A percentile compares a stretch with the other conserved stretches of the same genome.
Conservation (phyloP, 2,329 filamentous ascomycete genomes). For the Cordyceps fumosorosea region DNA sequence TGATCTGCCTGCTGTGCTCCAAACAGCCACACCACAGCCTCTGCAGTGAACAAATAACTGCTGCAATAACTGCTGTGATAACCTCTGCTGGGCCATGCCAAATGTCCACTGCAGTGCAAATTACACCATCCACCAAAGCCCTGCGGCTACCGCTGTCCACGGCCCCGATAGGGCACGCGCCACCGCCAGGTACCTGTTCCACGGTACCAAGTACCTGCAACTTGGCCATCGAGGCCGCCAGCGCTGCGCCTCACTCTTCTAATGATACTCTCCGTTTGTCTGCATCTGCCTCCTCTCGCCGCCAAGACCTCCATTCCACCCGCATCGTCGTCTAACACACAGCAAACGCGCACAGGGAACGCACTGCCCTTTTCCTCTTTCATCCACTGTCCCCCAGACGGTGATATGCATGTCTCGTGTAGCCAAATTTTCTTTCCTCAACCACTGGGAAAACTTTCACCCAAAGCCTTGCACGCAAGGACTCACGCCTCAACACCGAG, state of each 20-base stretch:
- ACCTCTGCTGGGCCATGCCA: neutral
- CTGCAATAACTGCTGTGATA: neutral
- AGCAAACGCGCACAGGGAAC: neutral
- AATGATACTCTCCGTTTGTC: neutral
- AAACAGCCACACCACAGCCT: slow-evolving; percentile 3
- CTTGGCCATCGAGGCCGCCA: neutral
- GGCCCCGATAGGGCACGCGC: neutral
- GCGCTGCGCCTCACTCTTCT: neutral
- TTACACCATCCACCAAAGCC: neutral
- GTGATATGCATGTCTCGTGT: slow-evolving; percentile 8
- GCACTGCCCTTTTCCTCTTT: slow-evolving; percentile 3
- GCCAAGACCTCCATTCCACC: neutral
- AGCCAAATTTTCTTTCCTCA: neutral
- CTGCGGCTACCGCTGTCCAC: neutral
- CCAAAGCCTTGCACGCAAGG: neutral
- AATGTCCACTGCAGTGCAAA: neutral
- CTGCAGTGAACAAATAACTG: neutral
- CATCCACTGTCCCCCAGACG: neutral
- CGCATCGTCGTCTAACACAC: neutral
- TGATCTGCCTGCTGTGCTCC: neutral
- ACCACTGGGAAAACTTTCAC: neutral
- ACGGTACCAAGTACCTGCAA: too few relatives aligned
- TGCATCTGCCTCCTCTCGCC: neutral
- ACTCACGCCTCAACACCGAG: neutral
- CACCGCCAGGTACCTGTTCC: neutral